These are phyloP conservation scores for Tricholoma sp. DNA, from an alignment of 768 basidiomycete genomes.

Conservation along the genomic window DNA sequence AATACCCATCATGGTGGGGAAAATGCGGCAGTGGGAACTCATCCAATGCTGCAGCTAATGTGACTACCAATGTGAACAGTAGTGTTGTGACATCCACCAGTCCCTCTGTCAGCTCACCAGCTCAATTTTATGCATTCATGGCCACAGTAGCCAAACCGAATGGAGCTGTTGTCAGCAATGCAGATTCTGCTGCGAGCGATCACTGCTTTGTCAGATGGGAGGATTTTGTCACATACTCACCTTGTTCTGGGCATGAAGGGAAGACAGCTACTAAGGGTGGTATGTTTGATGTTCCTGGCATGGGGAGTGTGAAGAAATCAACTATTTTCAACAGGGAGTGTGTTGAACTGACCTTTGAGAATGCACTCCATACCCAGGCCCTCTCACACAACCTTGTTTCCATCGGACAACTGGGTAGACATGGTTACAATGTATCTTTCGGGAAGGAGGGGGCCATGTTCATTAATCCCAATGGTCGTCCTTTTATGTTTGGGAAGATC, in stretches of 20 bases:
- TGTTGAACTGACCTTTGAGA: too few relatives aligned
- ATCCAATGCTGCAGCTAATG: neutral
- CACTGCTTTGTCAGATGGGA: too few relatives aligned
- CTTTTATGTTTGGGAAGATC: neutral
- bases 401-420: too few relatives aligned
- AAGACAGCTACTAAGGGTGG: neutral
- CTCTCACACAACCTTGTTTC: conserved; percentile 18
- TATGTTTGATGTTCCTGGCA: too few relatives aligned
- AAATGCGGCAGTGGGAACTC: too few relatives aligned
- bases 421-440: conserved; percentile 5
- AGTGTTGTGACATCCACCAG: neutral
- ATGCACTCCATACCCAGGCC: conserved; percentile 11
- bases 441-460: conserved; percentile 1
- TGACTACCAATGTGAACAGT: neutral
- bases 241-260: neutral
- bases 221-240: too few relatives aligned
- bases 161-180: neutral
- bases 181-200: conserved; percentile 3
- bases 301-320: too few relatives aligned
- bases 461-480: neutral
- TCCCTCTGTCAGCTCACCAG: neutral
- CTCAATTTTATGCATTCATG: neutral
- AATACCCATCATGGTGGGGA: too few relatives aligned
- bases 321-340: too few relatives aligned
- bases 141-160: neutral